A percentile compares a stretch with the other conserved stretches of the same genome.
phyloP scores from a whole-genome alignment of 192 early-diverging fungal genomes.

The Coemansia sp. region DNA sequence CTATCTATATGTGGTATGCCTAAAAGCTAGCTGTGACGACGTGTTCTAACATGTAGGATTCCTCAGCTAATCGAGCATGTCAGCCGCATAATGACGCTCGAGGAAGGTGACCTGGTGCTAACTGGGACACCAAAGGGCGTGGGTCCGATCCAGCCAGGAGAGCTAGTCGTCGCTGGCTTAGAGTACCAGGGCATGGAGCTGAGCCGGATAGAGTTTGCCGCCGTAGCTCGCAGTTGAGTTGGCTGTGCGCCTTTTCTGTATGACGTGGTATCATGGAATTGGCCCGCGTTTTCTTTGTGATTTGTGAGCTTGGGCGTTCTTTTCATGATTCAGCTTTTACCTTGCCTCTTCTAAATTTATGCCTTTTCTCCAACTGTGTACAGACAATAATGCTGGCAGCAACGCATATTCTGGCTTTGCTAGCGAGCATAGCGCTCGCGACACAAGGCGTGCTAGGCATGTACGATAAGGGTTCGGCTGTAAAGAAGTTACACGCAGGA shows the following conservation, averaged over 20 bases:
- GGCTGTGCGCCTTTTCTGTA: not conserved
- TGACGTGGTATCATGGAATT: slow-evolving; percentile 9
- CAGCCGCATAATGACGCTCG: slow-evolving; percentile 83
- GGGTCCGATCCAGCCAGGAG: slow-evolving; percentile 76
- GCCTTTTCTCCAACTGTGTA: not conserved
- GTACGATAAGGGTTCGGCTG: slow-evolving; percentile 58
- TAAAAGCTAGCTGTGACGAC: not conserved
- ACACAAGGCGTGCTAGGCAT: slow-evolving; percentile 44
- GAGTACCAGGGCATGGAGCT: slow-evolving; percentile 47
- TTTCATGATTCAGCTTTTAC: not conserved
- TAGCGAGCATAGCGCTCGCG: slow-evolving; percentile 17
- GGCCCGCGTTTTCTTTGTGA: not conserved
- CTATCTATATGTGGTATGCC: not conserved
- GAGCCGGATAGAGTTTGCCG: slow-evolving; percentile 43
- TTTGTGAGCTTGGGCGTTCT: not conserved
- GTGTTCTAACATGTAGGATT: slow-evolving; percentile 54
- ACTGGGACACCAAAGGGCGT: slow-evolving; percentile 93
- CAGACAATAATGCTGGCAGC: not conserved
- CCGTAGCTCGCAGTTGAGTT: slow-evolving; percentile 19
- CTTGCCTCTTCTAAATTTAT: not conserved
- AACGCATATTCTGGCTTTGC: not conserved
- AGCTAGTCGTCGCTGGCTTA: slow-evolving; percentile 73
- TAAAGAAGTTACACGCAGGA: slow-evolving; percentile 55
- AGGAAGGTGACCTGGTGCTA: slow-evolving; percentile 86
- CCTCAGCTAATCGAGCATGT: slow-evolving; percentile 79